phyloP scores from a whole-genome alignment of 768 basidiomycete genomes.

The Russula vinacea region DNA sequence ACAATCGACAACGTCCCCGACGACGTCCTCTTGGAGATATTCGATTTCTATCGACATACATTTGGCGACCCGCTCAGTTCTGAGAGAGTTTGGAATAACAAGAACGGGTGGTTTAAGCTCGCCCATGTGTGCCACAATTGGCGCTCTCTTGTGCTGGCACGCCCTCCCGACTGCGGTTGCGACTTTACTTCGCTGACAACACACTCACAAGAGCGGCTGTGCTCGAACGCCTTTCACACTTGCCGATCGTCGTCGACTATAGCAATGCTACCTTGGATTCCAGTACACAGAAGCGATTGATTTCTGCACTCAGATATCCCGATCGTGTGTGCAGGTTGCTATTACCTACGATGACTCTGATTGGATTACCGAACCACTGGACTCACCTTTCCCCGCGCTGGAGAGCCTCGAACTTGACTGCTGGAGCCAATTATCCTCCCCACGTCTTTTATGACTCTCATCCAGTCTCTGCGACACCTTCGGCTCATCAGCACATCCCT shows the following conservation, averaged over 20 bases:
- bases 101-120: conserved; percentile 5
- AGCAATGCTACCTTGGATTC: too few relatives aligned
- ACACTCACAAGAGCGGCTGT: too few relatives aligned
- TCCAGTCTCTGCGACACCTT: not conserved
- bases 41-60: not conserved
- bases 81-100: not conserved
- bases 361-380: not conserved
- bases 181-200: not conserved
- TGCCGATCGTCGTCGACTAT: not conserved
- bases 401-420: not conserved
- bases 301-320: not conserved
- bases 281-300: not conserved
- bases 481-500: not conserved
- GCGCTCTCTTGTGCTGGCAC: not conserved
- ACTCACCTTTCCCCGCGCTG: not conserved
- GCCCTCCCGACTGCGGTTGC: not conserved
- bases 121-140: conserved; percentile 1
- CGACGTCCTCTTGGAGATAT: conserved; percentile 4
- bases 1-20: not conserved
- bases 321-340: not conserved
- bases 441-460: not conserved
- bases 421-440: not conserved
- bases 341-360: not conserved
- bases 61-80: too few relatives aligned
- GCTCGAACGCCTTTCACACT: not conserved